Percentiles rank a stretch among this genome's conserved stretches.
phyloP scores from a whole-genome alignment of 2,329 filamentous ascomycete genomes.

The Stylonectria norvegica region DNA sequence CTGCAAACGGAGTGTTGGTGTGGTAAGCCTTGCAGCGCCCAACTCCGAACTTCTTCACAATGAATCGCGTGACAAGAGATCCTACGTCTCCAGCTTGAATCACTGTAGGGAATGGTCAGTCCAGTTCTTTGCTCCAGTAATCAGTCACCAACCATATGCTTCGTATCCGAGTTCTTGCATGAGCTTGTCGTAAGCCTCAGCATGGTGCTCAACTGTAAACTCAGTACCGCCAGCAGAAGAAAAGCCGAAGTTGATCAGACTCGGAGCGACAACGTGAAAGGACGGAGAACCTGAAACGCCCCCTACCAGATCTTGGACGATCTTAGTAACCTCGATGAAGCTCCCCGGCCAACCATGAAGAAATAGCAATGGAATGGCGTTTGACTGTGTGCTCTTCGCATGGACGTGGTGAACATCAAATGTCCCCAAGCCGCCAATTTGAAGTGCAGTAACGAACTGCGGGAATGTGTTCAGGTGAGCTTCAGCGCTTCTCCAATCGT shows the following conservation, averaged over 20 bases:
- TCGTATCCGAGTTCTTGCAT: slow-evolving; percentile 11
- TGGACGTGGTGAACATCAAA: slow-evolving; percentile 61
- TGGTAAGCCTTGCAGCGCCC: slow-evolving; percentile 5
- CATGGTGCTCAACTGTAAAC: slow-evolving; percentile 5
- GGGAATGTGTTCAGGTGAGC: slow-evolving; percentile 52
- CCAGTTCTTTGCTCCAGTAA: neutral
- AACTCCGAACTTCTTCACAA: slow-evolving; percentile 4
- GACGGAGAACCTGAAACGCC: neutral
- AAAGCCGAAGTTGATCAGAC: slow-evolving; percentile 9
- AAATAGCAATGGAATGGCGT: slow-evolving; percentile 60
- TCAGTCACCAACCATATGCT: slow-evolving; percentile 1
- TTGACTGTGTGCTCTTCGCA: slow-evolving; percentile 43
- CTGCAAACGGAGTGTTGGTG: slow-evolving; percentile 2
- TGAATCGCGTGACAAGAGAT: slow-evolving; percentile 2
- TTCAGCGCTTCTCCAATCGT: slow-evolving; percentile 57
- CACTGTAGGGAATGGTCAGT: neutral
- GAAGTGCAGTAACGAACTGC: slow-evolving; percentile 49
- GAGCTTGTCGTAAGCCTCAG: slow-evolving; percentile 7
- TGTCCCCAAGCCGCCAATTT: slow-evolving; percentile 51
- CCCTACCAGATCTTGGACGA: slow-evolving; percentile 1
- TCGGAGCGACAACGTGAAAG: slow-evolving; percentile 12
- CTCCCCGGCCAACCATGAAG: slow-evolving; percentile 13
- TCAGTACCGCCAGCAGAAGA: slow-evolving; percentile 4
- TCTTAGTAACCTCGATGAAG: slow-evolving; percentile 9
- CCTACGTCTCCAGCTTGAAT: slow-evolving; percentile 11